Conservation (phyloP, 169 alveolate genomes). For the Theileria parva region DNA sequence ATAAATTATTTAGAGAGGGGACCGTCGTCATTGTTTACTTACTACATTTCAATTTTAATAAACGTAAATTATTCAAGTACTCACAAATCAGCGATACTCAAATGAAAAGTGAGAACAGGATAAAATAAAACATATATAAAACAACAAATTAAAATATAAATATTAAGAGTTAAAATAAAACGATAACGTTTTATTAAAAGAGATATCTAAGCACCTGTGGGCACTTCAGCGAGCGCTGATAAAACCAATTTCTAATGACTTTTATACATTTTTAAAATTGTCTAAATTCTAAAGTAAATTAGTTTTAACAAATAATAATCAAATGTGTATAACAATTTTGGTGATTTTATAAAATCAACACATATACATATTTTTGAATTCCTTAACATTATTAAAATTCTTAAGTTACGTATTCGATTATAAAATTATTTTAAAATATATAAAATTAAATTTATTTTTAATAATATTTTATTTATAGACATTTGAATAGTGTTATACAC, state of each 20-base stretch:
- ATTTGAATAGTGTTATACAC: background rate
- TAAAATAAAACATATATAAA: background rate
- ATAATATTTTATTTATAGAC: background rate
- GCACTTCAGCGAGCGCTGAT: background rate
- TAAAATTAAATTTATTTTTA: background rate
- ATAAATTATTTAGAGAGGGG: slow-evolving; percentile 30
- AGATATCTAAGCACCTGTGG: slow-evolving; percentile 17
- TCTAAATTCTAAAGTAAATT: background rate
- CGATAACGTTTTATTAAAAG: background rate
- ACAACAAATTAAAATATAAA: slow-evolving; percentile 2
- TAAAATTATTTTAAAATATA: background rate
- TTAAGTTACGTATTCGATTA: background rate
- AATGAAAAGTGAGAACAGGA: background rate
- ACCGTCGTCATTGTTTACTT: slow-evolving; percentile 1
- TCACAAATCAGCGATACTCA: background rate
- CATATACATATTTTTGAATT: background rate
- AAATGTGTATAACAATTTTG: background rate
- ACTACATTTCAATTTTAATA: background rate
- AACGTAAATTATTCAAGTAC: background rate
- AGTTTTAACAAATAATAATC: background rate
- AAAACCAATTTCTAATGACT: background rate
- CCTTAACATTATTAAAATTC: background rate
- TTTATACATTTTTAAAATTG: background rate
- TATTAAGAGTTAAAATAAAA: background rate
- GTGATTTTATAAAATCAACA: background rate